Base-by-base conservation (phyloP, 306 rosid genomes). In the Cicer yamashitae region DNA sequence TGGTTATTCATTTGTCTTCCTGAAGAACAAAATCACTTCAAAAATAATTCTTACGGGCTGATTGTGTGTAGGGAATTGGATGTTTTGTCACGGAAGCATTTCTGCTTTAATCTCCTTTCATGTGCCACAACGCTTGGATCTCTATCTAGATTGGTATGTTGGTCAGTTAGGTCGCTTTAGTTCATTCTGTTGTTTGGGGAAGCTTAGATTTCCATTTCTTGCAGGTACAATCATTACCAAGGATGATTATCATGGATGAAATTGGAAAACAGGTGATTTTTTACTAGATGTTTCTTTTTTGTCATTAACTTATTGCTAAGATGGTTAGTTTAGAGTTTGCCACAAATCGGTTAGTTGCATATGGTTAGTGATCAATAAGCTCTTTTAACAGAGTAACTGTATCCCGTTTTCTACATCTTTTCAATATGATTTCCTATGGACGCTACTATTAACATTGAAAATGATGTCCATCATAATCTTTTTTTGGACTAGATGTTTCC, bases 221-320 rank as follows among this genome's bases (percentile, higher is more conserved):
- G 87, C 81, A 94, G 99, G 97, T 94, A 76, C 96, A 94, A 75
- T 94, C 99, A 50, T 83, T 94, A 67, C 97, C 99, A 52, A 91
- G 99, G 85, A 91, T 94, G 99, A 94, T 94, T 83, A 94, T 94
- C 82, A 89, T 80, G 91, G 97, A 92, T 41, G 99, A 94, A 87
- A 94, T 94, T 57, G 99, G 99, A 77, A 94, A 91, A 65, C 99
- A 94, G 97, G 97, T 94, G 18, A 79, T 34, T 66, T 77, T 74
- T 7, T 54, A 63, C 41, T 56, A 18, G 30, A 73, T 73, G 60
- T 38, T 69, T 78, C 18, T 43, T 51, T 10, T 52, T 22, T 39
- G 15, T 57, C 3, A 2, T 61, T 44, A 57, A 76, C 57, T 70
- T 12, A 13, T 60, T 59, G 63, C 11, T 30, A 22, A 59, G 10